phyloP scores from a whole-genome alignment of 495 filamentous ascomycete species.

The Penicilliopsis zonata region DNA sequence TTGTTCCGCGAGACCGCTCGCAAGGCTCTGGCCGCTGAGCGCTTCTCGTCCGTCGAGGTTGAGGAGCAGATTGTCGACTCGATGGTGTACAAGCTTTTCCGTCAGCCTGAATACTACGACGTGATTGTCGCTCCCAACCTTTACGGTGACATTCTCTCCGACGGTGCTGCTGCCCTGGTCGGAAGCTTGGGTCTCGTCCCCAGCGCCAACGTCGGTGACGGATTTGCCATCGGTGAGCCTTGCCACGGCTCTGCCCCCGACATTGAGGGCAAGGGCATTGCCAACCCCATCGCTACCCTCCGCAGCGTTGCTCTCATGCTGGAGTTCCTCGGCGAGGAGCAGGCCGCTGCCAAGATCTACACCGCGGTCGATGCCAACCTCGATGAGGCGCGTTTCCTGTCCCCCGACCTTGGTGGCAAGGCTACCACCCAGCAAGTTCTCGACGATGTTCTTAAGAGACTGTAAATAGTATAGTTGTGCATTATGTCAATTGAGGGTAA shows the following conservation, averaged over 20 bases:
- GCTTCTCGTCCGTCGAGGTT: constrained; percentile 50
- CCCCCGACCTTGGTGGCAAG: constrained; percentile 83
- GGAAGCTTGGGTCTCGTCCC: constrained; percentile 90
- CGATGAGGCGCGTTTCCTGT: constrained; percentile 68
- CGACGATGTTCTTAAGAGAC: constrained; percentile 72
- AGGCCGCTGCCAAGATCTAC: constrained; percentile 81
- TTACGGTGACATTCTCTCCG: constrained; percentile 93
- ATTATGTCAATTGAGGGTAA: not conserved
- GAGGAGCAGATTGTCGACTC: constrained; percentile 99
- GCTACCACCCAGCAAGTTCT: constrained; percentile 83
- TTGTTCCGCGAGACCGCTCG: constrained; percentile 79
- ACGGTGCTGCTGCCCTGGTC: constrained; percentile 90
- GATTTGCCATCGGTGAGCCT: constrained; percentile 93
- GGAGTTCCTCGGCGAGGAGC: constrained; percentile 80
- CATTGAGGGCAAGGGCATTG: constrained; percentile 83
- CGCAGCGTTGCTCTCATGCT: constrained; percentile 89
- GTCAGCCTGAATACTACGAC: constrained; percentile 85
- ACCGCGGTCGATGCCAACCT: constrained; percentile 85
- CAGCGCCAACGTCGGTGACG: constrained; percentile 90
- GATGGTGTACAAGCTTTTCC: constrained; percentile 99
- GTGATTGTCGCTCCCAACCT: constrained; percentile 97
- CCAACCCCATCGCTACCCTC: constrained; percentile 93
- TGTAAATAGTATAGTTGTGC: constrained; percentile 39
- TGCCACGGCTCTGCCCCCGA: constrained; percentile 95
- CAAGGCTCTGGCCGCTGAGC: constrained; percentile 49